Conservation (phyloP, 306 rosid species). For the Corylus americana region DNA sequence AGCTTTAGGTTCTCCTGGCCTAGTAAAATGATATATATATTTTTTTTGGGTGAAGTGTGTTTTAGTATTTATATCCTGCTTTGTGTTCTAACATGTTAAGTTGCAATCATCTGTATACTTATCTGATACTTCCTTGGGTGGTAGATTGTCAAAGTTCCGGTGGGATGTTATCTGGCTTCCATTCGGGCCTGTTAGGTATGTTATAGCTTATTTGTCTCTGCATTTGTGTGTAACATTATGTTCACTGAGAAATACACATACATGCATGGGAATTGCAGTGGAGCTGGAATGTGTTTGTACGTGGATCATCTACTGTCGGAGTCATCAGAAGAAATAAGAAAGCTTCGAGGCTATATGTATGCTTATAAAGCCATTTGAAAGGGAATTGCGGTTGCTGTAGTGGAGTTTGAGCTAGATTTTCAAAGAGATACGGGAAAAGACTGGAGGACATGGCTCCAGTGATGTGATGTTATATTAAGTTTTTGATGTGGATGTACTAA, state of each 20-base stretch:
- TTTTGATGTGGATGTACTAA: background rate
- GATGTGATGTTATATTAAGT: background rate
- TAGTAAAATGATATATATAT: background rate
- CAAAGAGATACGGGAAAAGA: background rate
- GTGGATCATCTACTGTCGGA: slow-evolving; percentile 70
- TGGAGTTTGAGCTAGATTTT: background rate
- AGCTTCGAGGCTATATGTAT: slow-evolving; percentile 80
- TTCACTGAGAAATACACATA: slow-evolving; percentile 6
- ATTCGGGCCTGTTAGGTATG: slow-evolving; percentile 78
- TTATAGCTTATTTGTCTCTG: slow-evolving; percentile 3
- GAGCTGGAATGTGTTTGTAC: slow-evolving; percentile 71
- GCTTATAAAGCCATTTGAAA: slow-evolving; percentile 71
- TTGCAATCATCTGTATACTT: slow-evolving; percentile 12
- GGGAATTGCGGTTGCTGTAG: background rate
- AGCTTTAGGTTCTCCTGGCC: background rate
- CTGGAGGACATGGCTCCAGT: background rate
- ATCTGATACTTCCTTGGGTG: slow-evolving; percentile 6
- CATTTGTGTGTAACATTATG: slow-evolving; percentile 21
- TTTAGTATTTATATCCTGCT: slow-evolving; percentile 20
- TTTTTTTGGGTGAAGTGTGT: slow-evolving; percentile 5
- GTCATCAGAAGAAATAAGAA: slow-evolving; percentile 80
- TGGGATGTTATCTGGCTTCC: slow-evolving; percentile 97
- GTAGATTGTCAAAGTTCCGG: slow-evolving; percentile 73
- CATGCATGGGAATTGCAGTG: slow-evolving; percentile 52
- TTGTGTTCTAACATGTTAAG: slow-evolving; percentile 3